phyloP scores from a whole-genome alignment of 768 basidiomycete genomes.

The Cytidiella melzeri region DNA sequence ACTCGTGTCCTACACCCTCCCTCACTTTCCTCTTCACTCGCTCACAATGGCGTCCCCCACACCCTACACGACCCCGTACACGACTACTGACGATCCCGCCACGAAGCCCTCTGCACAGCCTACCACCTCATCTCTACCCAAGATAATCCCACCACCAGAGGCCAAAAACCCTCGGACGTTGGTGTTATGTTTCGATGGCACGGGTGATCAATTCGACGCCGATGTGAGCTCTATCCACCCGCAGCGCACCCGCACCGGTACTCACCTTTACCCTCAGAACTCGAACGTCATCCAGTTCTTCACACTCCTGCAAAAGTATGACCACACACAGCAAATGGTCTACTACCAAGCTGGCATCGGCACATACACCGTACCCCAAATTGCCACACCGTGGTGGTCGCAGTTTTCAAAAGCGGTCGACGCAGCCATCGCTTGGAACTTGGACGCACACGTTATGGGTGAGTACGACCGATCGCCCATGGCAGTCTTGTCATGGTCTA shows the following conservation, averaged over 20 bases:
- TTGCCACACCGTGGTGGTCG: slow-evolving; percentile 38
- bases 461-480: too few species aligned
- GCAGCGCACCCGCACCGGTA: neutral
- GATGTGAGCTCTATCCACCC: slow-evolving; percentile 37
- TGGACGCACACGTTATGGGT: slow-evolving; percentile 45
- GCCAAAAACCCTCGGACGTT: slow-evolving; percentile 29
- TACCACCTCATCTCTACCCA: neutral
- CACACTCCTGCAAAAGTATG: slow-evolving; percentile 41
- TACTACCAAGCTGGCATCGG: slow-evolving; percentile 60
- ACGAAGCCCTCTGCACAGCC: neutral
- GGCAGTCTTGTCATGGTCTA: too few species aligned
- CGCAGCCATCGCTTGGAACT: slow-evolving; percentile 40
- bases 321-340: slow-evolving; percentile 42
- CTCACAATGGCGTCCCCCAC: neutral
- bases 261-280: slow-evolving; percentile 12
- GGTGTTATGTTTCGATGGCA: slow-evolving; percentile 66
- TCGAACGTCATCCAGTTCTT: slow-evolving; percentile 46
- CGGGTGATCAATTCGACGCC: slow-evolving; percentile 58
- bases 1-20: too few species aligned
- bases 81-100: neutral
- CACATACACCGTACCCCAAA: slow-evolving; percentile 40
- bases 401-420: slow-evolving; percentile 41
- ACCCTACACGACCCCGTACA: neutral
- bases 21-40: too few species aligned
- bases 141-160: slow-evolving; percentile 3